A percentile compares a stretch with the other conserved stretches of the same genome.
phyloP scores from a whole-genome alignment of 176 grass and related monocot species.

The Oryza coarctata region DNA sequence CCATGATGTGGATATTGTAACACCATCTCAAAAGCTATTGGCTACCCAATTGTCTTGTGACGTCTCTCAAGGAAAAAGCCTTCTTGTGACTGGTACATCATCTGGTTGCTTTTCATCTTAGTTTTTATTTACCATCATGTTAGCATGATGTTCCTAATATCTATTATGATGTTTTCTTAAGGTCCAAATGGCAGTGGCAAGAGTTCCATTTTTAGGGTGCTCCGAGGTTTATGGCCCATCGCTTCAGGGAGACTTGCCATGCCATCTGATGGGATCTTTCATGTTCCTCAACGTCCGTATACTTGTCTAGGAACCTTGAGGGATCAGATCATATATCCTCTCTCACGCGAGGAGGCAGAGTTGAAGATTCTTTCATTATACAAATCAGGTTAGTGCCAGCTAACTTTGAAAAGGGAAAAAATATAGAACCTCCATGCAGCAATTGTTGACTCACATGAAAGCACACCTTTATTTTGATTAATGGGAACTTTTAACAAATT shows the following conservation, averaged over 20 bases:
- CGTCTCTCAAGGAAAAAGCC: slow-evolving; percentile 73
- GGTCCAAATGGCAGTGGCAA: slow-evolving; percentile 98
- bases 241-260: slow-evolving; percentile 67
- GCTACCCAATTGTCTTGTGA: slow-evolving; percentile 80
- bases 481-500: neutral
- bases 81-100: slow-evolving; percentile 91
- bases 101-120: neutral
- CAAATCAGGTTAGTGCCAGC: slow-evolving; percentile 46
- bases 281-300: slow-evolving; percentile 92
- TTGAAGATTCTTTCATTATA: slow-evolving; percentile 50
- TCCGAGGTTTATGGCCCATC: slow-evolving; percentile 86
- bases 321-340: slow-evolving; percentile 95
- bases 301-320: slow-evolving; percentile 92
- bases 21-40: slow-evolving; percentile 87
- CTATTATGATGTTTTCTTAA: slow-evolving; percentile 38
- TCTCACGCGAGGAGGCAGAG: slow-evolving; percentile 78
- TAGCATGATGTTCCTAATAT: slow-evolving; percentile 36
- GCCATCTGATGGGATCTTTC: slow-evolving; percentile 69
- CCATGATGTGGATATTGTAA: slow-evolving; percentile 75
- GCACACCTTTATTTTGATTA: neutral
- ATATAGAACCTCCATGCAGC: neutral
- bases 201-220: slow-evolving; percentile 96
- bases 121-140: neutral
- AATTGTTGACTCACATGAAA: neutral
- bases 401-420: neutral